These are phyloP conservation scores for Penicillium sp. DNA, from an alignment of 2,329 filamentous ascomycete species.

Conservation along the genomic window DNA sequence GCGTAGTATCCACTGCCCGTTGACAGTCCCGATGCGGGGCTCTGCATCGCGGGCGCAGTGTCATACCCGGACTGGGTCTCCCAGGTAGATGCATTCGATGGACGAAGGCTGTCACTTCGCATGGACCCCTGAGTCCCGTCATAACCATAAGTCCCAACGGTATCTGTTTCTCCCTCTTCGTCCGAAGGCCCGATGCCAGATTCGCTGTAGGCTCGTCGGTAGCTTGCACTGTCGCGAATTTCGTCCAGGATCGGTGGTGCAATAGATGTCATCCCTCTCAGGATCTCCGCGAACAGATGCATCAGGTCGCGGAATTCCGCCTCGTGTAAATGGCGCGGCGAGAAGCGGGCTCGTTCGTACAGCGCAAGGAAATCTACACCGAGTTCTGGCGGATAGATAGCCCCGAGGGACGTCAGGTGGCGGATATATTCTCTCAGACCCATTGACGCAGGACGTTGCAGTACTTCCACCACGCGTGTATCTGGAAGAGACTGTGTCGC, in stretches of 20 bases:
- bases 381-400: slow-evolving; percentile 55
- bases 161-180: slow-evolving; percentile 41
- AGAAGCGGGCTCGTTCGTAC: slow-evolving; percentile 87
- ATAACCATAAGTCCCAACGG: slow-evolving; percentile 25
- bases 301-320: slow-evolving; percentile 73
- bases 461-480: slow-evolving; percentile 63
- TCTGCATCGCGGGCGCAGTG: slow-evolving; percentile 26
- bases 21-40: slow-evolving; percentile 18
- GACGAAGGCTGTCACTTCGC: slow-evolving; percentile 27
- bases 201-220: slow-evolving; percentile 25
- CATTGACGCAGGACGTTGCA: slow-evolving; percentile 69
- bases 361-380: slow-evolving; percentile 62
- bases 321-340: slow-evolving; percentile 65
- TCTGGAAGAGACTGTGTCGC: slow-evolving; percentile 52
- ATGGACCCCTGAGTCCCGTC: slow-evolving; percentile 20
- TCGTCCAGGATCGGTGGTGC: slow-evolving; percentile 53
- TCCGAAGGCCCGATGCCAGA: slow-evolving; percentile 40
- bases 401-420: slow-evolving; percentile 65
- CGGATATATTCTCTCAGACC: slow-evolving; percentile 74
- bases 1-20: slow-evolving; percentile 15
- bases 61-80: slow-evolving; percentile 30
- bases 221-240: slow-evolving; percentile 26
- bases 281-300: slow-evolving; percentile 75
- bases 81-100: slow-evolving; percentile 29
- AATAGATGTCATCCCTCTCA: slow-evolving; percentile 70